Evolutionary conservation across 306 rosid genomes (phyloP), one percentile per base, ranked within the genome.

Genomic region (Castanea mollissima): DNA sequence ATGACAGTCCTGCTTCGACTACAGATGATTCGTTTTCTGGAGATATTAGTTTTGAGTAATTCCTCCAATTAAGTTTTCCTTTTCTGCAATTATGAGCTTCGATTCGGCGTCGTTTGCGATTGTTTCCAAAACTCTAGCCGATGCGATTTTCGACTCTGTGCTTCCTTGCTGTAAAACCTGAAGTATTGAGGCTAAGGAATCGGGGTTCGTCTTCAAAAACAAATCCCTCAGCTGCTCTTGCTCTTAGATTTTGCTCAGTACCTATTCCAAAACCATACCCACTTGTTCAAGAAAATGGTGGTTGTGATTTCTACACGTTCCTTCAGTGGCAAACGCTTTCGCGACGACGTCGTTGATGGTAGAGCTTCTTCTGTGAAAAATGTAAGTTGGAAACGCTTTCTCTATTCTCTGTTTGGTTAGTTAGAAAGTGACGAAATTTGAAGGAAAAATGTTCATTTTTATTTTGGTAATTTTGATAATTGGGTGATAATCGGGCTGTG

Each of bases 241-340:
- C 7, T 80, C 86, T 4, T 86, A 83, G 0, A 69, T 69, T 83
- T 92, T 90, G 34, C 31, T 55, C 0, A 83, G 63, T 4, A 94
- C 76, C 81, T 85, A 77, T 71, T 85, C 83, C 86, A 92, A 79
- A n/a, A 83, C 77, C 73, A 27, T 73, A 7, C 86, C 90, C 4
- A 84, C 86, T 57, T 81, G 89, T 41, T 90, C 92, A 12, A 86
- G 78, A 34, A 86, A 75, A 3, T 79, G 80, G 38, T 88, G 14
- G 6, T 35, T 35, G 41, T 25, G 2, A 1, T 54, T 69, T 35
- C 83, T 72, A 44, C 54, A 57, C 4, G 2, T 78, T 95, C 99
- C 23, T 95, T 92, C 5, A 95, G 93, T 74, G 92, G 89, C 11
- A 92, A 92, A 73, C 89, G 93, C 31, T 94, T 89, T 86, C 95